Evolutionary conservation across 164 flowering plant species (phyloP), one percentile per base, ranked within the genome.

Genomic region (Tetrastigma voinierianum): DNA sequence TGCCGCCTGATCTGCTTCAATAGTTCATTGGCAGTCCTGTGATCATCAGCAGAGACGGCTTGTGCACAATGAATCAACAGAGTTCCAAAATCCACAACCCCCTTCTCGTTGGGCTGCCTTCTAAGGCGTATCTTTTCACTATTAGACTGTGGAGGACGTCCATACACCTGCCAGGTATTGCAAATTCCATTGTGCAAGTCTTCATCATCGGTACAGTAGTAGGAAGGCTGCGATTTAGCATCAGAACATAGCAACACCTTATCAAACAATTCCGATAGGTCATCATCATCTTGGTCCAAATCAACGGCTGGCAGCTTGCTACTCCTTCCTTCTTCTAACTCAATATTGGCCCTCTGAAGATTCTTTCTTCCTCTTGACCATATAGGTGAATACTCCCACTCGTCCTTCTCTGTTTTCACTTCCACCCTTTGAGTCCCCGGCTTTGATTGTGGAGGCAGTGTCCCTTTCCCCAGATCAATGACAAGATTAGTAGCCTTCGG

Each of bases 41-140:
- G 20, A 57, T 80, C 82, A 64, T 72, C 51, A 40, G 72, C 15
- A 11, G 81, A 67, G 23, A 80, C 74, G 19, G 80, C 73, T 59
- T 79, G 83, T 24, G 86, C 89, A 67, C 89, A 85, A 43, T 64
- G 70, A 57, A 74, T 68, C 55, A 85, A 65, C 2, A 87, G 76
- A 19, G 80, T 75, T 70, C 83, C 74, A 23, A 87, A 72, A 64
- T 87, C 91, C 44, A 82, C 87, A n/a, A 64, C 67, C 10, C 71
- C 76, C 51, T 61, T 70, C 60, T 21, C 73, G 17, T 20, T 67
- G 1, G 52, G 74, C 45, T 46, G 74, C 67, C 74, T 77, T 79
- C 68, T 83, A 20, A 40, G 61, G 16, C 69, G 78, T 67, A 52
- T 32, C 60, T 71, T 82, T n/a, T 68, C 77, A 57, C 66, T 64